phyloP scores from a whole-genome alignment of 768 basidiomycete genomes.

The Suillus subaureus region DNA sequence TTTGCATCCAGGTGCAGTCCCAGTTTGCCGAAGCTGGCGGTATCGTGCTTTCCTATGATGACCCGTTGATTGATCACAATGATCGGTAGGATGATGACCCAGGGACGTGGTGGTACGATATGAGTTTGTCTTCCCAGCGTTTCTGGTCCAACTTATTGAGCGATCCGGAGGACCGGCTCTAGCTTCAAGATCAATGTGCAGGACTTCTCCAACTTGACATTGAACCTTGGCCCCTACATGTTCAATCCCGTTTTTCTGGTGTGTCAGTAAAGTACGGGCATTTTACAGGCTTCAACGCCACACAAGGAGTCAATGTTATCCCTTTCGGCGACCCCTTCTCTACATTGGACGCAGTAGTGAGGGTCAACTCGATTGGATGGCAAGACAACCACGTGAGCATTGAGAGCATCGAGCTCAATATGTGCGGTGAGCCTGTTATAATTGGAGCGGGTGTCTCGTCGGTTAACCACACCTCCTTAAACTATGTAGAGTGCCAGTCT shows the following conservation, averaged over 20 bases:
- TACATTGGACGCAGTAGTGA: constrained; percentile 31
- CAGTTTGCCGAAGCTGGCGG: neutral
- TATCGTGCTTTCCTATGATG: constrained; percentile 26
- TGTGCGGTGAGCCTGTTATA: too few species aligned
- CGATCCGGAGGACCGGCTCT: constrained; percentile 47
- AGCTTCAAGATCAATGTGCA: constrained; percentile 53
- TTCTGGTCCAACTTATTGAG: neutral
- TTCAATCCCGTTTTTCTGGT: constrained; percentile 47
- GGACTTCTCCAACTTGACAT: constrained; percentile 42
- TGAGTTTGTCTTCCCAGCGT: constrained; percentile 14
- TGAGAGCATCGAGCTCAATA: constrained; percentile 47
- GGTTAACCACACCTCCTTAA: neutral
- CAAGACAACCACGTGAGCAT: constrained; percentile 47
- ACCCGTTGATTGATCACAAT: constrained; percentile 50
- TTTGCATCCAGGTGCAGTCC: neutral
- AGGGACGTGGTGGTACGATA: constrained; percentile 55
- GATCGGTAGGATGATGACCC: constrained; percentile 55
- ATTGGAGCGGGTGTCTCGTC: neutral
- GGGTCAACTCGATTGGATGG: constrained; percentile 60
- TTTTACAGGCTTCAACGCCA: constrained; percentile 49
- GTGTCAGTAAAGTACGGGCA: constrained; percentile 51
- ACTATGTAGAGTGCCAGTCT: constrained; percentile 46
- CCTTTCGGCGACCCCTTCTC: constrained; percentile 28
- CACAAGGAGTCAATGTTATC: constrained; percentile 47
- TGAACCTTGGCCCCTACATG: constrained; percentile 52